A percentile compares a stretch with the other conserved stretches of the same genome.
Evolutionary conservation across 805 yeast genomes (phyloP).

Genomic region (Kockiozyma suomiensis): DNA sequence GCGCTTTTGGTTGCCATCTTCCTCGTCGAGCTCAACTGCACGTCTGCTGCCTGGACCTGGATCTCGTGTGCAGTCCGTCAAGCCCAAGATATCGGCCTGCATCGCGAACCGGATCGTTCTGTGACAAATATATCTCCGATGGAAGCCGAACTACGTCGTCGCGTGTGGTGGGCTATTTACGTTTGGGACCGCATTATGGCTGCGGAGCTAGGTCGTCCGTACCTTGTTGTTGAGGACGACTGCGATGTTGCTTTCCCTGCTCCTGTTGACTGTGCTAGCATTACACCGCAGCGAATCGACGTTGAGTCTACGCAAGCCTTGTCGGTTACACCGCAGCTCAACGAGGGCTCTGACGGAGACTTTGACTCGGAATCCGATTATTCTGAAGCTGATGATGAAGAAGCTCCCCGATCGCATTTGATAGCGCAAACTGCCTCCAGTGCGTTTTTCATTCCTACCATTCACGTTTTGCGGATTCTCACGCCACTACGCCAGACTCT

Average conservation of each 20-base stretch:
- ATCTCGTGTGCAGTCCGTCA: conserved; percentile 32
- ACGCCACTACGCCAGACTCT: conserved; percentile 24
- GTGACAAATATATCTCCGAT: neutral
- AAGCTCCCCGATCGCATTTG: neutral
- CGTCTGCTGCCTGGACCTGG: conserved; percentile 37
- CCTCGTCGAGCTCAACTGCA: conserved; percentile 34
- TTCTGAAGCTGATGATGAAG: conserved; percentile 1
- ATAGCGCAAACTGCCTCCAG: conserved; percentile 16
- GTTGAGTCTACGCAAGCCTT: neutral
- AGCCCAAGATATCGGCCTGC: conserved; percentile 33
- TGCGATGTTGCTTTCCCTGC: conserved; percentile 28
- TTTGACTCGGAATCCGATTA: neutral
- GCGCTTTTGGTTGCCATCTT: conserved; percentile 35
- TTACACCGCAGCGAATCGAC: conserved; percentile 8
- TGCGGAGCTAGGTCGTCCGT: conserved; percentile 30
- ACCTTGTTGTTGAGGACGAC: conserved; percentile 27
- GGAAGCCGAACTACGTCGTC: conserved; percentile 30
- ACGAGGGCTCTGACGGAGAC: neutral
- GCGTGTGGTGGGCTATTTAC: conserved; percentile 38
- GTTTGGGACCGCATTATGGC: conserved; percentile 36
- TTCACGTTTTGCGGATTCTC: conserved; percentile 24
- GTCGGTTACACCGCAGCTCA: neutral
- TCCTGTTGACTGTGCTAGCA: conserved; percentile 27
- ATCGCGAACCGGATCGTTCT: conserved; percentile 7
- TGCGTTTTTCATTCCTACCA: conserved; percentile 22